phyloP scores from a whole-genome alignment of 148 eudicot genomes.

The Euryodendron excelsum region DNA sequence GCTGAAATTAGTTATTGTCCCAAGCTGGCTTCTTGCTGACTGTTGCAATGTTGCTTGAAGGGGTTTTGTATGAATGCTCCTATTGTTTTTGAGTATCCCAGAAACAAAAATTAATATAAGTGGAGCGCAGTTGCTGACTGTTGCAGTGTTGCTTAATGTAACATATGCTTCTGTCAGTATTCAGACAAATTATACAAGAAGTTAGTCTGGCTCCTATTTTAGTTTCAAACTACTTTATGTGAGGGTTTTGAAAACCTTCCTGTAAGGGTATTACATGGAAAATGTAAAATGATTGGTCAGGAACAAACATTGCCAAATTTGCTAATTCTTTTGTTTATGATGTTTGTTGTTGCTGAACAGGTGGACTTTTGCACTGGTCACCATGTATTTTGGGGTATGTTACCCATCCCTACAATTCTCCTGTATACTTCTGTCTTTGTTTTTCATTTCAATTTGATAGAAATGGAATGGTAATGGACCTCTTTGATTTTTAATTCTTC shows the following conservation, averaged over 20 bases:
- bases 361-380: slow-evolving; percentile 81
- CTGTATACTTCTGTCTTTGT: neutral
- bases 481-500: neutral
- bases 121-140: neutral
- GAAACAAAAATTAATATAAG: neutral
- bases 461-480: neutral
- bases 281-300: neutral
- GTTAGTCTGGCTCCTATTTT: neutral
- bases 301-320: neutral
- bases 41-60: neutral
- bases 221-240: neutral
- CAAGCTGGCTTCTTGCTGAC: neutral
- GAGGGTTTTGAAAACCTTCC: neutral
- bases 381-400: slow-evolving; percentile 86
- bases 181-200: neutral
- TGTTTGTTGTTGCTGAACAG: slow-evolving; percentile 48
- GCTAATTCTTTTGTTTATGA: slow-evolving; percentile 14
- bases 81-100: neutral
- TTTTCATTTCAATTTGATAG: neutral
- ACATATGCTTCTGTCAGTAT: neutral
- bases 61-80: neutral
- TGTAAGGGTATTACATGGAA: neutral
- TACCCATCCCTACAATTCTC: slow-evolving; percentile 9
- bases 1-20: neutral
- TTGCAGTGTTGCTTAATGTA: neutral